Evolutionary conservation across 2,329 filamentous ascomycete genomes (phyloP).

Genomic region (Rutstroemia sp.): DNA sequence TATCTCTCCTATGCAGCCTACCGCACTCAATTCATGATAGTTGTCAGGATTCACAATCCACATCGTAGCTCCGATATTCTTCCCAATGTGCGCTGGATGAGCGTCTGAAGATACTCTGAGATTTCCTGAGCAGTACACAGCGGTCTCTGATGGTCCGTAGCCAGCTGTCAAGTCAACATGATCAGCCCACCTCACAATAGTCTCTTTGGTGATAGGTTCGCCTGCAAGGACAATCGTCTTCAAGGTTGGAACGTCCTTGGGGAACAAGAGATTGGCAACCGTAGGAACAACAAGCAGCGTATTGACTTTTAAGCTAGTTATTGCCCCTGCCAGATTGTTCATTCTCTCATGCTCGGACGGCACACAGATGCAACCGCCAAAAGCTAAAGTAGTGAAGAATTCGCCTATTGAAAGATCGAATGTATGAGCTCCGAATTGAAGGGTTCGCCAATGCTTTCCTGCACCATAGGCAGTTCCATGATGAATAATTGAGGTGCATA

Average conservation of each 20-base stretch:
- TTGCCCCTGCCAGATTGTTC: constrained; percentile 11
- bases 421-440: constrained; percentile 18
- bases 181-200: constrained; percentile 32
- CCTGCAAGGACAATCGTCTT: constrained; percentile 72
- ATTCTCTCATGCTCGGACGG: constrained; percentile 14
- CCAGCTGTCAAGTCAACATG: constrained; percentile 32
- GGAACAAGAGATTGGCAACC: constrained; percentile 51
- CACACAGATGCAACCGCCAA: constrained; percentile 18
- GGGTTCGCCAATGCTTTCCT: constrained; percentile 8
- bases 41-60: constrained; percentile 33
- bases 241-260: constrained; percentile 65
- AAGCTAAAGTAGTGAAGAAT: constrained; percentile 12
- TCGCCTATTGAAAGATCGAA: constrained; percentile 16
- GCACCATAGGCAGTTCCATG: neutral
- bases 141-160: constrained; percentile 72
- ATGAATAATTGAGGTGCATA: neutral
- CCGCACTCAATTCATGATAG: constrained; percentile 16
- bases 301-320: constrained; percentile 6
- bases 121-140: neutral
- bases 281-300: neutral
- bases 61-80: constrained; percentile 14
- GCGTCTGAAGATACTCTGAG: neutral
- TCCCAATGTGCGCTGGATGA: constrained; percentile 8
- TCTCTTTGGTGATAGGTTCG: constrained; percentile 68
- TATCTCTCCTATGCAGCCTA: constrained; percentile 26